Evolutionary conservation across 768 basidiomycete genomes (phyloP), one percentile per base, ranked within the genome.

Genomic region (Boletus subparvulus): DNA sequence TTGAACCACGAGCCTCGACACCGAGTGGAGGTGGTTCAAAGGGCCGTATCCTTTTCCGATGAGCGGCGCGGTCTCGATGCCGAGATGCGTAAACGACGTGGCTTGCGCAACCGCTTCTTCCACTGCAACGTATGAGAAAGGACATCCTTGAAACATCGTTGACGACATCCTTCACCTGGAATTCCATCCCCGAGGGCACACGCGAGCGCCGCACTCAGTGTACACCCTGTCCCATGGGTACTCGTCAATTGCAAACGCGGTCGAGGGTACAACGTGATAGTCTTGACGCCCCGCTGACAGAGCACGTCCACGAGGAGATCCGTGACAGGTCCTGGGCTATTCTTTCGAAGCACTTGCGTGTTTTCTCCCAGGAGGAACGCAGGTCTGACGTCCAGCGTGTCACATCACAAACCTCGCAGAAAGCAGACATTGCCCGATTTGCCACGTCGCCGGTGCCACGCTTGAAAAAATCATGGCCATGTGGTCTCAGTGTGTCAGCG

Each of bases 161-260:
- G 9, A 36, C 37, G 28, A 59, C 11, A n/a, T 61, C 58, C 33
- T 37, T 79, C 80, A 66, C 49, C 80, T 77, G 57, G n/a, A 59
- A 48, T 10, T 58, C 61, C 55, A 83, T 85, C 44, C 4, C 83
- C 87, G 16, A 94, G 74, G 6, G 78, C 77, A 52, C 84, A 85
- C 3, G 87, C 86, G 17, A 96, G 79, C 0, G 92, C 90, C 0
- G 94, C 86, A 45, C 86, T 87, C n/a, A 97, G 76, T 0, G 94
- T 97, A 69, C 94, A 97, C 2, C 94, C 94, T 0, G 94, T 97
- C 1, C 94, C 94, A 66, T 96, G 94, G 0, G 94, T 97, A 61
- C 78, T 91, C 35, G 73, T 79, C 7, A 88, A 84, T 14, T 86
- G 75, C 21, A 92, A 73, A 14, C 82, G 75, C 2, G 88, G 85